Evolutionary conservation across 306 rosid species (phyloP).

Genomic region (Amphicarpaea edgeworthii): DNA sequence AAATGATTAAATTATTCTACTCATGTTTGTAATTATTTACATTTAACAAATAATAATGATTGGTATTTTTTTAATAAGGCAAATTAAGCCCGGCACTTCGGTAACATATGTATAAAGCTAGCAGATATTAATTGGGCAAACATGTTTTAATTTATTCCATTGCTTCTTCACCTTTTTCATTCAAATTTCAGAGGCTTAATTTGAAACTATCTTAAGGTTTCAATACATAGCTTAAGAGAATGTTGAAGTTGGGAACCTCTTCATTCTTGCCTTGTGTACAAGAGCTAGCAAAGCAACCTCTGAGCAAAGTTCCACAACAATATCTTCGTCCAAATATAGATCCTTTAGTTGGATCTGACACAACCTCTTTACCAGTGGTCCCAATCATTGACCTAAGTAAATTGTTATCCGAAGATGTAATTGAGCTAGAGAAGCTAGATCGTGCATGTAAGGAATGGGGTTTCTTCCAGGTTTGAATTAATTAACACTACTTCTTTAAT

Average conservation of each 20-base stretch:
- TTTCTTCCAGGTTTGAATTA: constrained; percentile 58
- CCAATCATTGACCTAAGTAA: constrained; percentile 55
- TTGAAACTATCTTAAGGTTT: too few species aligned
- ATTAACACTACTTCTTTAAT: too few species aligned
- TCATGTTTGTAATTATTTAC: too few species aligned
- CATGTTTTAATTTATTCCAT: too few species aligned
- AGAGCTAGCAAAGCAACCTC: constrained; percentile 38
- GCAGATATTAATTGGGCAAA: too few species aligned
- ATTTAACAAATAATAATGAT: too few species aligned
- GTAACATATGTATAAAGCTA: too few species aligned
- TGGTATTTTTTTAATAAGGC: too few species aligned
- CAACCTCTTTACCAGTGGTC: constrained; percentile 41
- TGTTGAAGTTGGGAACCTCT: constrained; percentile 24
- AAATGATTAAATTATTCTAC: too few species aligned
- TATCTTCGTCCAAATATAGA: constrained; percentile 55
- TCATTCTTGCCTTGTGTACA: constrained; percentile 42
- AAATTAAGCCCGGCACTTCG: too few species aligned
- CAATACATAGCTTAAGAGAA: neutral
- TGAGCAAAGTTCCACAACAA: constrained; percentile 47
- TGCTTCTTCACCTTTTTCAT: too few species aligned
- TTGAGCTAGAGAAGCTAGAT: constrained; percentile 53
- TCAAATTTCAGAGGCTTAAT: too few species aligned
- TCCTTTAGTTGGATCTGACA: constrained; percentile 18
- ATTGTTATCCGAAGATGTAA: constrained; percentile 41
- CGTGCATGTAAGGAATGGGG: constrained; percentile 54